Percentiles rank a stretch among this genome's conserved stretches.
These are phyloP conservation scores for Lasiosphaeria ovina DNA, from an alignment of 495 filamentous ascomycete species.

Conservation along the genomic window DNA sequence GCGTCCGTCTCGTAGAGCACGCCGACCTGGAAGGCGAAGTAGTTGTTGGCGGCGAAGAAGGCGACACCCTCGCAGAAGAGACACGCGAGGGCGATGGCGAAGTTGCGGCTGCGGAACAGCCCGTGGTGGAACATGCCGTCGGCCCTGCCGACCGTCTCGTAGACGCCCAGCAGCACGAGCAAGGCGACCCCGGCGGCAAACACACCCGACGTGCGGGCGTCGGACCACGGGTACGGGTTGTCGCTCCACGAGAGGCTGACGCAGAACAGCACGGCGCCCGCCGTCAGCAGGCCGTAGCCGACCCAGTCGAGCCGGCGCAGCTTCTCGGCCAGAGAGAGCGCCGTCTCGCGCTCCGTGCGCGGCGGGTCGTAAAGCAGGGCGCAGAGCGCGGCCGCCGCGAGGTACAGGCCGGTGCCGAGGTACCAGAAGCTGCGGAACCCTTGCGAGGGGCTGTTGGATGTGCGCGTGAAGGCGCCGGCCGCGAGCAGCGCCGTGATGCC, in stretches of 20 bases:
- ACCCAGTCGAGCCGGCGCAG: conserved; percentile 35
- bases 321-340: conserved; percentile 27
- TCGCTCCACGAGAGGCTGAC: conserved; percentile 34
- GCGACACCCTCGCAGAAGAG: conserved; percentile 35
- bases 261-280: conserved; percentile 32
- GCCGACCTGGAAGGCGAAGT: conserved; percentile 35
- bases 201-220: conserved; percentile 30
- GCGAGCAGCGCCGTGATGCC: conserved; percentile 23
- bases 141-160: conserved; percentile 33
- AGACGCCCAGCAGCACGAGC: conserved; percentile 20
- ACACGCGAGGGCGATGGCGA: conserved; percentile 27
- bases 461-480: conserved; percentile 26
- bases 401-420: conserved; percentile 25
- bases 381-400: conserved; percentile 21
- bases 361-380: conserved; percentile 29
- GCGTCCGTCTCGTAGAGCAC: conserved; percentile 31
- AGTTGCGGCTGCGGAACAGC: conserved; percentile 34
- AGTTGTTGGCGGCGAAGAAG: conserved; percentile 38
- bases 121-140: conserved; percentile 40
- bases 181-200: conserved; percentile 30
- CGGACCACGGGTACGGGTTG: conserved; percentile 35
- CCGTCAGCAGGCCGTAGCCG: conserved; percentile 29
- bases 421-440: conserved; percentile 36
- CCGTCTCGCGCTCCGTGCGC: conserved; percentile 15
- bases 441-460: conserved; percentile 22